Conservation (phyloP, 1,284 basidiomycete species). For the Irpex sp. region DNA sequence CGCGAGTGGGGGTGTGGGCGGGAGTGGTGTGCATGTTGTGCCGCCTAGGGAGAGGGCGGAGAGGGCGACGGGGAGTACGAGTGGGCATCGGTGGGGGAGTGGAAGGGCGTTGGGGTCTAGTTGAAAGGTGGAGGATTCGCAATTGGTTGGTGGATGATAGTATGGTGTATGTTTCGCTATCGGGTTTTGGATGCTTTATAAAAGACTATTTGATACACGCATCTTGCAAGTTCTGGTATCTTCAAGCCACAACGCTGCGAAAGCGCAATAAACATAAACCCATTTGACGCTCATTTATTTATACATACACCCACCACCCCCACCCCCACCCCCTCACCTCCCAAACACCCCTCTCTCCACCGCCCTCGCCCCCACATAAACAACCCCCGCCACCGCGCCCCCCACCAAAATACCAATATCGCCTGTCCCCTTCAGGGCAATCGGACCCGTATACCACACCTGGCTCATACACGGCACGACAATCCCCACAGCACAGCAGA, state of each 20-base stretch:
- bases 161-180: not conserved
- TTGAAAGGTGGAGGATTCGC: not conserved
- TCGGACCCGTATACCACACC: constrained; percentile 52
- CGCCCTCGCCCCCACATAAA: constrained; percentile 38
- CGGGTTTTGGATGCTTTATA: not conserved
- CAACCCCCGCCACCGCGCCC: constrained; percentile 35
- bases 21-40: constrained; percentile 27
- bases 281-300: not conserved
- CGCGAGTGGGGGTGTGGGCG: constrained; percentile 20
- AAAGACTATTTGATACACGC: no score
- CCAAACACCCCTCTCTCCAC: constrained; percentile 30
- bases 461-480: constrained; percentile 61
- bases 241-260: no score
- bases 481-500: constrained; percentile 44
- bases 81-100: constrained; percentile 38
- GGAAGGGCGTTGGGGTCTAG: constrained; percentile 36
- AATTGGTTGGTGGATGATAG: not conserved
- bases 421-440: constrained; percentile 45
- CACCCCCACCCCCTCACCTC: not conserved
- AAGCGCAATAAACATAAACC: not conserved
- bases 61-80: constrained; percentile 10
- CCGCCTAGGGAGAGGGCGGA: constrained; percentile 24
- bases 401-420: constrained; percentile 55
- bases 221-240: no score
- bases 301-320: not conserved